Base-by-base conservation (phyloP, 2,329 filamentous ascomycete species). In the Sporothrix brasiliensis region DNA sequence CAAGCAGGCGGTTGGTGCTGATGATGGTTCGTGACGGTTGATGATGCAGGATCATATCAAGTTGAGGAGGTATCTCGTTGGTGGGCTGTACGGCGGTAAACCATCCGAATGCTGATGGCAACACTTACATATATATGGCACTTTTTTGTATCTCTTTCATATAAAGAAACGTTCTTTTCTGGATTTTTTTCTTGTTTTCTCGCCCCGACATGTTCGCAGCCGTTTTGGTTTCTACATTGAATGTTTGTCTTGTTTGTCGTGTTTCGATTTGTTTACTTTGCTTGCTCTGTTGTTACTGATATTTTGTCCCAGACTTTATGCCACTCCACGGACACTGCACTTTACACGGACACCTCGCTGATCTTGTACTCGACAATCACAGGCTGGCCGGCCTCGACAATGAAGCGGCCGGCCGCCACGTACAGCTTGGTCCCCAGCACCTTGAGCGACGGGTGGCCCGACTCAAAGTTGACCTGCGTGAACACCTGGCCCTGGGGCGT, bases 361-460 rank as follows among this genome's bases (percentile, higher is more conserved):
- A 83, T 80, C 75, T 81, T 81, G 74, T 83, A 83, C 77, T 83
- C 81, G 13, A 83, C 81, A 24, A 79, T 74, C 7, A 77, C 70
- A 14, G 78, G 76, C 76, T 81, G 78, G 27, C 79, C 81, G 3
- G 73, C 67, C 73, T 80, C 78, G n/a, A 82, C n/a, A 13, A 82
- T 73, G 71, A 83, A 83, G 44, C 79, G 76, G 21, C 82, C 82
- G 56, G 79, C 77, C 4, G 75, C 80, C 44, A 83, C 81, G 73
- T 77, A 83, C 5, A 80, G 74, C 74, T 80, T 82, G 69, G 77
- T 68, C 73, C 81, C 78, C n/a, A 83, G 71, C 3, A 69, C 76
- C 69, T 76, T 77, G 69, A 83, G 76, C 58, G 75, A 75, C 4
- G 76, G 73, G 66, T 74, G 72, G 30, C 79, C 80, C 2, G 79